Evolutionary conservation across 1,139 yeast species (phyloP), one percentile per base, ranked within the genome.

Genomic region (Eremothecium sinecaudum): DNA sequence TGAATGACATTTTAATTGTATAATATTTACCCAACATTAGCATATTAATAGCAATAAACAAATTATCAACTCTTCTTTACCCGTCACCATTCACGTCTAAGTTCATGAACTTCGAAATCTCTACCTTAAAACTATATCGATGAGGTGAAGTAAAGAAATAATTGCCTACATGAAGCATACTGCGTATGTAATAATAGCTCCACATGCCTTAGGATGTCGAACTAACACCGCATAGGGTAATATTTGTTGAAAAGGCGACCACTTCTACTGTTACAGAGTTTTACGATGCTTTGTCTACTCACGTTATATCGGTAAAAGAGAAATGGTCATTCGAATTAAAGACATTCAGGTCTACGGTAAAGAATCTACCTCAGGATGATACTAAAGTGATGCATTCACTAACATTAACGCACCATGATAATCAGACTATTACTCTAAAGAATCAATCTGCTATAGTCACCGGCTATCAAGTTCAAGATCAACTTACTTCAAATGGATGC

Each of bases 321-420:
- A 43, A 48, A 8, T 55, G 60, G 59, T 44, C 54, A 5, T 34
- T 55, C 9, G 60, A 55, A 21, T 47, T 53, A 34, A 45, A 45
- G 31, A 50, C 58, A 2, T 55, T 50, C 31, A 37, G 60, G 29
- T 41, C 46, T 16, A 40, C 43, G 11, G 43, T 50, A 12, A 49
- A 45, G 40, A 45, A 45, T 24, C 21, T 41, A 14, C 40, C 44
- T 4, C 31, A 40, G n/a, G 39, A 37, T 11, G 41, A 44, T 20
- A 36, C 51, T 17, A 48, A 46, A 24, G 42, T 52, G 15, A 41
- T 55, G 46, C 50, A 53, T 38, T 44, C 56, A 3, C 36, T 55
- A 8, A 40, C 44, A 2, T 45, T 53, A 26, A 42, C 54, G 4
- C 53, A 49, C 29, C 47, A 43, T 27, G 46, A 38, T 18, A 42